Conservation (phyloP, 495 filamentous ascomycete genomes). For the Rhizodiscina lignyota region DNA sequence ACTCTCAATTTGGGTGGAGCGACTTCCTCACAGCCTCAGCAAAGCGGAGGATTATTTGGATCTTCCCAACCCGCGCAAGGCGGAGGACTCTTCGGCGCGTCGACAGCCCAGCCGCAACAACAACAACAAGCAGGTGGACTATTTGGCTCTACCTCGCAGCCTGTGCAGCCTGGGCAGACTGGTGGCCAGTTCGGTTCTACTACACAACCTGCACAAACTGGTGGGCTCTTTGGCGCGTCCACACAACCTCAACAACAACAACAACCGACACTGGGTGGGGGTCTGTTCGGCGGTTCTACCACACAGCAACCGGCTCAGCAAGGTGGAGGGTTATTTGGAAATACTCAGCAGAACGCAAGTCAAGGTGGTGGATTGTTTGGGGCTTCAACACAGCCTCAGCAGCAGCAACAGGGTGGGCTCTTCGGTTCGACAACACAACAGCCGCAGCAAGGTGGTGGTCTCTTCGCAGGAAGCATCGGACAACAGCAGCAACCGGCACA, state of each 20-base stretch:
- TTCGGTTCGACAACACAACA: slow-evolving; percentile 15
- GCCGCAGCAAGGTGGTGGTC: not conserved
- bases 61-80: no score
- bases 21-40: no score
- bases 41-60: no score
- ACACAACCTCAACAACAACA: slow-evolving; percentile 11
- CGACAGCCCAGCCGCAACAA: slow-evolving; percentile 7
- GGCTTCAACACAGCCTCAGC: slow-evolving; percentile 8
- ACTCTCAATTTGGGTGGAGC: no score
- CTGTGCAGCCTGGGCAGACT: no score
- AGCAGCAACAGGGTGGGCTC: slow-evolving; percentile 10
- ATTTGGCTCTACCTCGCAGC: slow-evolving; percentile 13
- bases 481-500: slow-evolving; percentile 16
- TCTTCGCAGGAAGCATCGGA: no score
- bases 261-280: slow-evolving; percentile 9
- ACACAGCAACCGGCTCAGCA: no score
- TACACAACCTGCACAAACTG: no score
- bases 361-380: no score
- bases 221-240: slow-evolving; percentile 19
- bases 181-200: no score
- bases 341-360: slow-evolving; percentile 1
- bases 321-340: no score
- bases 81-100: slow-evolving; percentile 22
- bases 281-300: slow-evolving; percentile 9
- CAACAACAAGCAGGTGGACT: slow-evolving; percentile 11